Percentiles rank a stretch among this genome's conserved stretches.
phyloP scores from a whole-genome alignment of 1,139 yeast genomes.

The Debaryomyces sp. region DNA sequence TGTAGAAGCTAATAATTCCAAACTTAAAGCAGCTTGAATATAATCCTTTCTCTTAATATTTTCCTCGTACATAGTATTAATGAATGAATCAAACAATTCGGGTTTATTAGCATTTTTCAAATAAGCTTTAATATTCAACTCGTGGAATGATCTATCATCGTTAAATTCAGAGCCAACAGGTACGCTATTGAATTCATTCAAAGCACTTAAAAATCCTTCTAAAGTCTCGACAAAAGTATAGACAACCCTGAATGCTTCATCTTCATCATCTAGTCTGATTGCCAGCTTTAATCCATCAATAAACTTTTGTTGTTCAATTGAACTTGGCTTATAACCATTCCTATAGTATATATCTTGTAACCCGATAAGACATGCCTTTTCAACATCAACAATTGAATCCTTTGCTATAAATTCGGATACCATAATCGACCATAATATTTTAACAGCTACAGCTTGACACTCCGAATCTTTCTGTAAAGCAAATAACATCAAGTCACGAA shows the following conservation, averaged over 20 bases:
- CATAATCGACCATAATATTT: conserved; percentile 71
- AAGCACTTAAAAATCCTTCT: conserved; percentile 63
- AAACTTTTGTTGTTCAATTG: conserved; percentile 57
- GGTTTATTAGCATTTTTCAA: conserved; percentile 80
- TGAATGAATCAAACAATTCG: conserved; percentile 76
- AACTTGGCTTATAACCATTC: conserved; percentile 57
- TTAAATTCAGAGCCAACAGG: conserved; percentile 85
- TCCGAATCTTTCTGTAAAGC: conserved; percentile 67
- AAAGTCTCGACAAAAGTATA: conserved; percentile 58
- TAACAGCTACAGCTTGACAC: conserved; percentile 68
- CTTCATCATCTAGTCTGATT: conserved; percentile 63
- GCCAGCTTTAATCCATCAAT: conserved; percentile 53
- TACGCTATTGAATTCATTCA: conserved; percentile 70
- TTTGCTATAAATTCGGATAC: conserved; percentile 66
- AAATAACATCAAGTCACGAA: conserved; percentile 67
- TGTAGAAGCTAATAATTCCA: conserved; percentile 77
- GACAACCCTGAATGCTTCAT: conserved; percentile 61
- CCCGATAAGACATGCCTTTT: conserved; percentile 62
- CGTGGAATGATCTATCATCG: conserved; percentile 83
- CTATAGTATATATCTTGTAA: conserved; percentile 67
- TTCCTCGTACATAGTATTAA: conserved; percentile 72
- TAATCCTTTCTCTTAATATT: conserved; percentile 62
- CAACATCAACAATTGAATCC: conserved; percentile 62
- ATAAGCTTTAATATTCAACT: conserved; percentile 74
- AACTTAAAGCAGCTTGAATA: conserved; percentile 82